These are phyloP conservation scores for Quercus phellos DNA, from an alignment of 331 rosid genomes.

Conservation along the genomic window DNA sequence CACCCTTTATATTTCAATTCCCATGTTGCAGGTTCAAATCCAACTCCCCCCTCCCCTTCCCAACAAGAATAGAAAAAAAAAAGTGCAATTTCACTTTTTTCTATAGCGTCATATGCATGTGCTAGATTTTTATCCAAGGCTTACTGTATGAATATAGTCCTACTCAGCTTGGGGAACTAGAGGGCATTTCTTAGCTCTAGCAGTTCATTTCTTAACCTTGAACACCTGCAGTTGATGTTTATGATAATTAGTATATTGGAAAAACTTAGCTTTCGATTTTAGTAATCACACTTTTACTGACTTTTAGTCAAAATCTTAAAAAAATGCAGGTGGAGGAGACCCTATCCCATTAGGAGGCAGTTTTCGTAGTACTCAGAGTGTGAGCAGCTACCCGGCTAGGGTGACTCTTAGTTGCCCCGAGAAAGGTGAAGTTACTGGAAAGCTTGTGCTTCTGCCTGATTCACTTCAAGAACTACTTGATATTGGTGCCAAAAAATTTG, in stretches of 20 bases:
- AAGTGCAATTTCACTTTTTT: too few species aligned
- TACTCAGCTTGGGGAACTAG: neutral
- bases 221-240: neutral
- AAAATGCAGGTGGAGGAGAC: slow-evolving; percentile 36
- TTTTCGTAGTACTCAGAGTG: neutral
- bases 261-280: neutral
- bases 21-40: too few species aligned
- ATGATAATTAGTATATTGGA: neutral
- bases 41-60: too few species aligned
- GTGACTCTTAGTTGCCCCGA: slow-evolving; percentile 59
- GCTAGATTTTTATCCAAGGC: neutral
- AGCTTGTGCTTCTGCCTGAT: slow-evolving; percentile 62
- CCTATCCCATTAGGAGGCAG: neutral
- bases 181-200: neutral
- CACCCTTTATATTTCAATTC: too few species aligned
- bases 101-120: neutral
- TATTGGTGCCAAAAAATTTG: slow-evolving; percentile 60
- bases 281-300: neutral
- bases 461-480: slow-evolving; percentile 51
- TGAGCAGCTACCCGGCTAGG: slow-evolving; percentile 32
- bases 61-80: too few species aligned
- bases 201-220: neutral
- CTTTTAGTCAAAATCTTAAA: neutral
- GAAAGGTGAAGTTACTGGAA: slow-evolving; percentile 33
- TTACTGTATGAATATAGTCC: neutral